Evolutionary conservation across 1,284 basidiomycete species (phyloP), one percentile per base, ranked within the genome.

Genomic region (Leucoagaricus sp.): DNA sequence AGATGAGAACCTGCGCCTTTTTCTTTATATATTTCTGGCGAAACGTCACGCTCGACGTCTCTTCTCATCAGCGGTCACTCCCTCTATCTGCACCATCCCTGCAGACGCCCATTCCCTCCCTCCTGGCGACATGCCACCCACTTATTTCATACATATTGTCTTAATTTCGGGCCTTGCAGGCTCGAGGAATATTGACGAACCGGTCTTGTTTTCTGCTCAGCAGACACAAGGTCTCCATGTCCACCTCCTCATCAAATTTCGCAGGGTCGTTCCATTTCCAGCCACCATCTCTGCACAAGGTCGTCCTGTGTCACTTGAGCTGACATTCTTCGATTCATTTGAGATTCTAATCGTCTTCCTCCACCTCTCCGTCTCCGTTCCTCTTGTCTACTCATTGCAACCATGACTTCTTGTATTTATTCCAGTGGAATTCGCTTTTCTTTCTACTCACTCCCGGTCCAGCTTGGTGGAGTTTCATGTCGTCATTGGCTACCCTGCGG

Each of bases 11-110:
- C 49, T 26, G 58, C 54, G 49, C 60, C 57, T 63, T 67, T 66
- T 65, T 53, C 52, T 68, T 72, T 72, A 72, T 75, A 72, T 76
- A 65, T 63, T 67, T 67, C 69, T 61, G 55, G 40, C 59, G 25
- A 31, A 26, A 65, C 53, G 57, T 61, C 59, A 59, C 55, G 51
- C 47, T 17, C 45, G 40, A 45, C 17, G 25, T 48, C 54, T 44
- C 26, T 26, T 42, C 48, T n/a, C n/a, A n/a, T n/a, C n/a, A n/a
- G n/a, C n/a, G n/a, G 55, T 56, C 55, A 56, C 55, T 56, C 48
- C 34, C 28, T 15, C 19, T 5, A 19, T 42, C 42, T 28, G 12
- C 21, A 26, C 29, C 55, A 12, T 45, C 49, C 41, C 49, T 49
- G 36, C 17, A 45, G 9, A 36, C n/a, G 10, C 28, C 51, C 51